Base-by-base conservation (phyloP, 1,284 basidiomycete species). In the Omphalotus olearius region DNA sequence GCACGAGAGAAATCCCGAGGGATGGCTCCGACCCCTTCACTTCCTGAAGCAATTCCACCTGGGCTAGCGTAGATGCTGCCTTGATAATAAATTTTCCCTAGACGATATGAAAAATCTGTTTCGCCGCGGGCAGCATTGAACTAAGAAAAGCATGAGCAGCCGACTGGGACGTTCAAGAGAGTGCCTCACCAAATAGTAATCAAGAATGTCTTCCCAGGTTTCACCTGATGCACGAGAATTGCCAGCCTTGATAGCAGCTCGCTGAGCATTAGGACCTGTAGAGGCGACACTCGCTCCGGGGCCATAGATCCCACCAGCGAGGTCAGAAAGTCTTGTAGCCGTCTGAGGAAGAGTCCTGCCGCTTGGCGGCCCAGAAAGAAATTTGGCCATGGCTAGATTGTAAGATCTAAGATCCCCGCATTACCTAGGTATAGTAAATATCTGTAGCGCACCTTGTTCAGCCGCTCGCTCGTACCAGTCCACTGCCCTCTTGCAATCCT, bases 11-110 rank as follows among this genome's bases (percentile, higher is more conserved):
- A 95, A 64, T 91, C 88, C 40, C 85, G 80, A 1, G 82, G 79
- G 17, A 94, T 78, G 23, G 83, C 82, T 9, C 91, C 92, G 37
- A 93, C 89, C 16, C 89, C 91, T 68, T 95, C 92, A 25, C 89
- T 91, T n/a, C 64, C 93, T 1, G 91, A 91, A 0, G 80, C 80
- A 30, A 90, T 82, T 3, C 92, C 92, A 7, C 88, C 88, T 6
- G 74, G 67, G 6, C 79, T 71, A 4, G 78, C 74, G 62, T 94
- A 94, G 30, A 95, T 85, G 47, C 86, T 92, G 9, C 94, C 94
- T 63, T 93, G 88, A 64, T 98, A 98, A 71, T 88, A 95, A n/a
- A 96, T 88, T 66, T 91, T 86, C 13, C 92, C 94, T 1, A 98
- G 79, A 18, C 89, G 83, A 65, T 88, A 91, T 1, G 92, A 90